Percentiles rank a stretch among this genome's conserved stretches.
phyloP scores from a whole-genome alignment of 1,139 yeast species.

The Arxiozyma slooffiae region DNA sequence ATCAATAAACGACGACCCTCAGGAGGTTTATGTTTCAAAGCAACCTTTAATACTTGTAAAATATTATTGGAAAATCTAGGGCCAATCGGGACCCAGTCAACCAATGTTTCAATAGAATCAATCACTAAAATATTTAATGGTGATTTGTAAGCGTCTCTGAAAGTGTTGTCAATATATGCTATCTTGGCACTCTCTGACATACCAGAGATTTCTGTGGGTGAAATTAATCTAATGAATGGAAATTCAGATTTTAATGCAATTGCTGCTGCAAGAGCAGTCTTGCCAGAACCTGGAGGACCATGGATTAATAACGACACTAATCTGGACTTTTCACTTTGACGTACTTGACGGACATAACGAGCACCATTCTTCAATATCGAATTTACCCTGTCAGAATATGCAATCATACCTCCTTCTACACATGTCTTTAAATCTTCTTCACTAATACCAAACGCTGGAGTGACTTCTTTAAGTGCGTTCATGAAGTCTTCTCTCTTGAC shows the following conservation, averaged over 20 bases:
- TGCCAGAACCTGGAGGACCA: conserved; percentile 93
- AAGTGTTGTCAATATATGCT: conserved; percentile 75
- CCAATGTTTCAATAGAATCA: conserved; percentile 83
- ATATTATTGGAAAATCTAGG: conserved; percentile 90
- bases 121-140: conserved; percentile 83
- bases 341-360: conserved; percentile 69
- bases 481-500: conserved; percentile 74
- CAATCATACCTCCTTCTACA: conserved; percentile 79
- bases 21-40: conserved; percentile 76
- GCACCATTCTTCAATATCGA: conserved; percentile 65
- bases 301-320: conserved; percentile 77
- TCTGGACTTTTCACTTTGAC: conserved; percentile 66
- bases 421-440: conserved; percentile 81
- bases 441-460: conserved; percentile 94
- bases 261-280: conserved; percentile 86
- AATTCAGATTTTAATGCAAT: conserved; percentile 78
- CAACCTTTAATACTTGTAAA: conserved; percentile 74
- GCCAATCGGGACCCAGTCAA: conserved; percentile 95
- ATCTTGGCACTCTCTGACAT: conserved; percentile 87
- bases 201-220: conserved; percentile 86
- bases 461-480: conserved; percentile 76
- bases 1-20: conserved; percentile 78
- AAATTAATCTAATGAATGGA: conserved; percentile 82
- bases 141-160: conserved; percentile 88
- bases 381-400: conserved; percentile 58